phyloP scores from a whole-genome alignment of 169 alveolate species.

The Perkinsus marinus region DNA sequence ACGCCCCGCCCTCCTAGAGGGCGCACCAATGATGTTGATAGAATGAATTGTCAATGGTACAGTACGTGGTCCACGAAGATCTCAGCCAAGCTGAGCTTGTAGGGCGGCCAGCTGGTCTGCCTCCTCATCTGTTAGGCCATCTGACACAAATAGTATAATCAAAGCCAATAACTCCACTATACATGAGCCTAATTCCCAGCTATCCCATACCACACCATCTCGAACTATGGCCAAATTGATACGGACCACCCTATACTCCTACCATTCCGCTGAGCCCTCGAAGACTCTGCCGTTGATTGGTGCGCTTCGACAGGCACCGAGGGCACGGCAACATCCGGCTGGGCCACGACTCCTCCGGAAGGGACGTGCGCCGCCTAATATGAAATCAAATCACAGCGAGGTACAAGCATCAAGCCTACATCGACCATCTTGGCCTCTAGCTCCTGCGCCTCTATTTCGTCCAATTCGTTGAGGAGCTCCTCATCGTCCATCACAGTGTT shows the following conservation, averaged over 20 bases:
- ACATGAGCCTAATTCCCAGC: no score
- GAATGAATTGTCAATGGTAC: background rate
- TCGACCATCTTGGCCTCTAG: background rate
- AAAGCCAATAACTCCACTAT: no score
- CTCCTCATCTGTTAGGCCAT: background rate
- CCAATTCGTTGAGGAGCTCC: background rate
- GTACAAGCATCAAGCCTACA: background rate
- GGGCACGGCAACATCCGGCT: background rate
- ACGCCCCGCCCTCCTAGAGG: no score
- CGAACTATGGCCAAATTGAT: background rate
- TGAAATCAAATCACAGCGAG: background rate
- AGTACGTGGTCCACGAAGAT: background rate
- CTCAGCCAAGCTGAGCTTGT: background rate
- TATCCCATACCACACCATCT: background rate
- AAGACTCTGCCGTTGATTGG: background rate
- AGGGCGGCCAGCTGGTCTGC: background rate
- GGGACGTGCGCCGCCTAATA: background rate
- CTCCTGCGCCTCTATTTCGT: background rate
- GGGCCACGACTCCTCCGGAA: background rate
- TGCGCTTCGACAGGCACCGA: background rate
- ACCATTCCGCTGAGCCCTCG: background rate
- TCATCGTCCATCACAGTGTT: background rate
- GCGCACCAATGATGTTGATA: no score
- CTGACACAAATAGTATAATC: background rate
- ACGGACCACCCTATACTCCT: background rate